Evolutionary conservation across 331 rosid genomes (phyloP).

Genomic region (Stylosanthes scabra): DNA sequence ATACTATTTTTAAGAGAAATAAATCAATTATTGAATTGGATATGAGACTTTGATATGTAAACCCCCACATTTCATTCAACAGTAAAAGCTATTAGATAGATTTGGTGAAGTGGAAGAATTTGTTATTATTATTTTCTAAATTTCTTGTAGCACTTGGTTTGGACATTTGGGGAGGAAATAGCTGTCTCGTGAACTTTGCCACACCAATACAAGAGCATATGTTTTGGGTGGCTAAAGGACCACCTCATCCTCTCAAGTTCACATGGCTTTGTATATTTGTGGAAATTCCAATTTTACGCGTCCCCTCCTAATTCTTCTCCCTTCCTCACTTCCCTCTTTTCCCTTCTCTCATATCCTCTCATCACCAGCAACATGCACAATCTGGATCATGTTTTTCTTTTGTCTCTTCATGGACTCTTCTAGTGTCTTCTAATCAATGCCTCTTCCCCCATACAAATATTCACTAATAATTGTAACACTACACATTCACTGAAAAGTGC

Average conservation of each 20-base stretch:
- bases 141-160: slow-evolving; percentile 17
- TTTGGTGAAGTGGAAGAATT: too few species aligned
- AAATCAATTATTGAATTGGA: too few species aligned
- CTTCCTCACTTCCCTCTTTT: background rate
- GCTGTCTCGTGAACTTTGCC: slow-evolving; percentile 61
- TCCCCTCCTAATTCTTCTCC: slow-evolving; percentile 37
- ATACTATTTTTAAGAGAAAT: too few species aligned
- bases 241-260: slow-evolving; percentile 77
- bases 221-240: slow-evolving; percentile 68
- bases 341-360: background rate
- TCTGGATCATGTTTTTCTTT: slow-evolving; percentile 36
- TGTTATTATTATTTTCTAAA: background rate
- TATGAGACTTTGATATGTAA: too few species aligned
- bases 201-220: slow-evolving; percentile 53
- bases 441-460: too few species aligned
- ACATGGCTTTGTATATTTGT: slow-evolving; percentile 57
- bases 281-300: slow-evolving; percentile 46
- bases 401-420: slow-evolving; percentile 34
- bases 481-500: background rate
- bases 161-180: slow-evolving; percentile 52
- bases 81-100: too few species aligned
- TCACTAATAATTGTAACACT: slow-evolving; percentile 41
- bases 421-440: slow-evolving; percentile 36
- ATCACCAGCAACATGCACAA: slow-evolving; percentile 32
- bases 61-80: too few species aligned